Evolutionary conservation across 164 flowering plant species (phyloP), one percentile per base, ranked within the genome.

Genomic region (Piper betle): DNA sequence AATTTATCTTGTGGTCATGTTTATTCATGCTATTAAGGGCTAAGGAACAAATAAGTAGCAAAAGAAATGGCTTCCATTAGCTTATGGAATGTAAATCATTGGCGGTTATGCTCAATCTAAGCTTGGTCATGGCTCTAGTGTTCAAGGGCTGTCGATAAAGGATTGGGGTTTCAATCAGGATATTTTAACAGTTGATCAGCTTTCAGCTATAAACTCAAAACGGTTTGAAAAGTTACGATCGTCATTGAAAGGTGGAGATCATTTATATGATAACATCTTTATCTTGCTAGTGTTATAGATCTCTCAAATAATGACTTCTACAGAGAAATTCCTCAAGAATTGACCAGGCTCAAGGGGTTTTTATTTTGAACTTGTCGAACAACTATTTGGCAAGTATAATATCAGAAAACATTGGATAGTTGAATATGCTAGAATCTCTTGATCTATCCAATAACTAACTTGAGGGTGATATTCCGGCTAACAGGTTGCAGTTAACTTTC

Each of bases 31-130:
- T 53, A 82, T 94, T 56, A 88, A 84, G 72, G 99, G 99, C 19
- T 96, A 87, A 77, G 96, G 96, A 50, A 91, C 96, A 33, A 90
- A 94, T 11, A 92, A 94, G 72, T 97, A 94, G 77, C 95, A 85
- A 53, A 56, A 80, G 62, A 91, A 88, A 72, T 94, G 99, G 99
- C 69, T 94, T 64, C 84, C 96, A 5, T 64, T 94, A 79, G 96
- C 96, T n/a, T 74, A 84, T 67, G 88, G 73, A 83, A 85, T 94
- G 99, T 85, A 91, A 75, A 94, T 91, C 65, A 88, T 94, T 79
- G 97, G n/a, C n/a, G 88, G 97, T 68, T 94, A 91, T 73, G 97
- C 99, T 38, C 99, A 91, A 73, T 91, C 99, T 61, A 97, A 94
- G 78, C 96, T 94, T 67, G 99, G 99, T 64, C 97, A 91, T 77